A percentile compares a stretch with the other conserved stretches of the same genome.
These are phyloP conservation scores for Gelatoporia subvermispora DNA, from an alignment of 768 basidiomycete genomes.

Conservation along the genomic window DNA sequence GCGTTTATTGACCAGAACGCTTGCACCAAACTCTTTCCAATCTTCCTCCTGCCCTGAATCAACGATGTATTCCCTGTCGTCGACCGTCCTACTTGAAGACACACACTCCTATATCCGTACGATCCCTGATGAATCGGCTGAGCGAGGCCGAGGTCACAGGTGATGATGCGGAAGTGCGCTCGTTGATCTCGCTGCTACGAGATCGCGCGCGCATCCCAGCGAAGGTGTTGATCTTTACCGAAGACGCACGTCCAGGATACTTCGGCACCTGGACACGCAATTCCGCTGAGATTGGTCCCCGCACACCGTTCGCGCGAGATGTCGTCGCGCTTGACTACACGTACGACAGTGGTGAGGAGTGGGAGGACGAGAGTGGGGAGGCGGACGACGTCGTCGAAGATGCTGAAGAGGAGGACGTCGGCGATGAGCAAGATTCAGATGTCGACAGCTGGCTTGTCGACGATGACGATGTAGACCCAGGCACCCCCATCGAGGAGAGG, in stretches of 20 bases:
- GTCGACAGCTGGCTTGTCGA: slow-evolving; percentile 77
- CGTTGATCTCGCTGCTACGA: slow-evolving; percentile 54
- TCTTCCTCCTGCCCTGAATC: slow-evolving; percentile 12
- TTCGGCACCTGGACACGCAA: slow-evolving; percentile 90
- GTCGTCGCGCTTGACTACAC: slow-evolving; percentile 76
- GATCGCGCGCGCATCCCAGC: slow-evolving; percentile 61
- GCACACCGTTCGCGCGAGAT: slow-evolving; percentile 80
- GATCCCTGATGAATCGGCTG: slow-evolving; percentile 54
- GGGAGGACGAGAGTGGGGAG: slow-evolving; percentile 79
- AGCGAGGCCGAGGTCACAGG: slow-evolving; percentile 76
- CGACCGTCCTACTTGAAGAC: slow-evolving; percentile 24
- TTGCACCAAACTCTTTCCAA: slow-evolving; percentile 13
- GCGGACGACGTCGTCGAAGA: slow-evolving; percentile 69
- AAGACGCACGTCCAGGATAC: slow-evolving; percentile 88
- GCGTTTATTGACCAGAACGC: slow-evolving; percentile 12
- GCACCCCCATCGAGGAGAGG: slow-evolving; percentile 36
- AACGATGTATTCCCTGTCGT: slow-evolving; percentile 26
- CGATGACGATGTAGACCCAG: slow-evolving; percentile 54
- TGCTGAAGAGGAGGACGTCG: slow-evolving; percentile 60
- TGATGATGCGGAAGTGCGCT: slow-evolving; percentile 63
- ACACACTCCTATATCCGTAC: slow-evolving; percentile 33
- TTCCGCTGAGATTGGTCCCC: slow-evolving; percentile 73
- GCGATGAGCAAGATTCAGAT: slow-evolving; percentile 66
- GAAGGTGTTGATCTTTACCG: slow-evolving; percentile 80
- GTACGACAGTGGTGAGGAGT: slow-evolving; percentile 94